These are phyloP conservation scores for Amanita inopinata DNA, from an alignment of 768 basidiomycete genomes.

Conservation along the genomic window DNA sequence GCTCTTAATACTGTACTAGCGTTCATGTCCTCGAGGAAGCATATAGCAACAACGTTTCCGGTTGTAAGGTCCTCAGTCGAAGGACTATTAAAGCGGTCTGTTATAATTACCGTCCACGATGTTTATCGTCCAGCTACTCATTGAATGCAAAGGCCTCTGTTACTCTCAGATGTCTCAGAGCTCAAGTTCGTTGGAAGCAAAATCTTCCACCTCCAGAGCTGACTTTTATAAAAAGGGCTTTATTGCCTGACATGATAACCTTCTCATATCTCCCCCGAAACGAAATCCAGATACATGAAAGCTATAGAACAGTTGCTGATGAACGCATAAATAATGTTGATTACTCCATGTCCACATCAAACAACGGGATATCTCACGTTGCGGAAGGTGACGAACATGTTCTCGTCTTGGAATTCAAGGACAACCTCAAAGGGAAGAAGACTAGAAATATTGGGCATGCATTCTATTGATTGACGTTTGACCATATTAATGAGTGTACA, in stretches of 20 bases:
- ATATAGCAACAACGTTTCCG: slow-evolving; percentile 72
- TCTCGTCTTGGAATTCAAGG: slow-evolving; percentile 35
- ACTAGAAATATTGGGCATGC: slow-evolving; percentile 20
- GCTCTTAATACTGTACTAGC: slow-evolving; percentile 85
- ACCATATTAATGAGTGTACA: slow-evolving; percentile 7
- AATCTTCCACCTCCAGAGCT: not conserved
- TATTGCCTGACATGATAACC: slow-evolving; percentile 72
- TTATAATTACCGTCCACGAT: slow-evolving; percentile 1
- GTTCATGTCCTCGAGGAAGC: slow-evolving; percentile 74
- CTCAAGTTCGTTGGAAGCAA: slow-evolving; percentile 50
- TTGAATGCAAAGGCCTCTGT: slow-evolving; percentile 53
- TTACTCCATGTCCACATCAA: slow-evolving; percentile 43
- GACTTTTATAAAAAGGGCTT: slow-evolving; percentile 36
- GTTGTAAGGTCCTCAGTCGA: slow-evolving; percentile 75
- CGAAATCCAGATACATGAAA: slow-evolving; percentile 46
- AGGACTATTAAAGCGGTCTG: slow-evolving; percentile 62
- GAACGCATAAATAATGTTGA: slow-evolving; percentile 16
- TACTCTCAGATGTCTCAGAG: slow-evolving; percentile 70
- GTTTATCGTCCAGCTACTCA: not conserved
- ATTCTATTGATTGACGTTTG: not conserved
- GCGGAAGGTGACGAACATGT: slow-evolving; percentile 26
- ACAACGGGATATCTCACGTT: too few species aligned
- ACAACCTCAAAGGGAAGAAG: slow-evolving; percentile 26
- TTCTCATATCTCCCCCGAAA: slow-evolving; percentile 72
- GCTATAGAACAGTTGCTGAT: slow-evolving; percentile 9